phyloP scores from a whole-genome alignment of 2,329 filamentous ascomycete genomes.

The Nemania abortiva region DNA sequence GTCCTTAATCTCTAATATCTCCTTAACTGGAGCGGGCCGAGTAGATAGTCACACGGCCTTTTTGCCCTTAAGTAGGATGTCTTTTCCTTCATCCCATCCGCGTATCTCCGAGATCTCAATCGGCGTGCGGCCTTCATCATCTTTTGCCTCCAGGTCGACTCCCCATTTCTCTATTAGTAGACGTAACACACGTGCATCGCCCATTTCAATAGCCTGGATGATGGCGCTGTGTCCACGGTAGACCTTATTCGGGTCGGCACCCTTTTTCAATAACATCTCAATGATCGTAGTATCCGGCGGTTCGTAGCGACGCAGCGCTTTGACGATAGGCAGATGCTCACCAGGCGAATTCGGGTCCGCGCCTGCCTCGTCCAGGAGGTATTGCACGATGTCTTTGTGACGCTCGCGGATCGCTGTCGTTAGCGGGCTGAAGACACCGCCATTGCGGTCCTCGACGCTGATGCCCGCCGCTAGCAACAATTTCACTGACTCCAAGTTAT shows the following conservation, averaged over 20 bases:
- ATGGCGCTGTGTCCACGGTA: slow-evolving; percentile 75
- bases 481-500: slow-evolving; percentile 75
- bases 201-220: slow-evolving; percentile 74
- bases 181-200: slow-evolving; percentile 65
- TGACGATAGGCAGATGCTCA: slow-evolving; percentile 78
- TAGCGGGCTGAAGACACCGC: slow-evolving; percentile 77
- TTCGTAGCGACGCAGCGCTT: slow-evolving; percentile 71
- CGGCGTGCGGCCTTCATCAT: slow-evolving; percentile 67
- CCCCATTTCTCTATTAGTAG: slow-evolving; percentile 63
- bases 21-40: slow-evolving; percentile 23
- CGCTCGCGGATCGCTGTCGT: slow-evolving; percentile 76
- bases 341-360: slow-evolving; percentile 76
- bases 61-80: slow-evolving; percentile 56
- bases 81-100: slow-evolving; percentile 69
- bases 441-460: slow-evolving; percentile 77
- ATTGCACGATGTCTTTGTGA: slow-evolving; percentile 70
- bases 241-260: slow-evolving; percentile 75
- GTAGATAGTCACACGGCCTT: slow-evolving; percentile 41
- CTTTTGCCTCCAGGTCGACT: slow-evolving; percentile 64
- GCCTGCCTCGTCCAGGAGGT: slow-evolving; percentile 70
- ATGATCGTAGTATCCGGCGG: slow-evolving; percentile 70
- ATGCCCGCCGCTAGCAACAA: slow-evolving; percentile 73
- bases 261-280: slow-evolving; percentile 71
- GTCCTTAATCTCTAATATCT: slow-evolving; percentile 31
- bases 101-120: slow-evolving; percentile 69